Percentiles rank a stretch among this genome's conserved stretches.
Evolutionary conservation across 768 basidiomycete species (phyloP).

Genomic region (Calocybe cyanea): DNA sequence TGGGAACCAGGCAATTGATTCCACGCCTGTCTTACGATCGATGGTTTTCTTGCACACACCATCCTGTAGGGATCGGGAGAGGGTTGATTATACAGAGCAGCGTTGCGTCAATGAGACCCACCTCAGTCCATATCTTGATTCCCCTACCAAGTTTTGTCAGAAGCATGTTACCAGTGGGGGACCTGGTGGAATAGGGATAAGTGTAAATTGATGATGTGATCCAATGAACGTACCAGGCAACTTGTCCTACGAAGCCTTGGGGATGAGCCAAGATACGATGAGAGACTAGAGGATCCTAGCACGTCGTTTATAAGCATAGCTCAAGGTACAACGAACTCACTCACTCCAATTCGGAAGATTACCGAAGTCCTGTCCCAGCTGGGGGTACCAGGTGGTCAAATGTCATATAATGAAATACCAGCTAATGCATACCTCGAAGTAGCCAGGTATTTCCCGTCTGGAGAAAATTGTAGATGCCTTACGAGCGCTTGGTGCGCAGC

Average conservation of each 20-base stretch:
- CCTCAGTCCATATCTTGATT: constrained; percentile 69
- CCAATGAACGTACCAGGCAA: constrained; percentile 52
- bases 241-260: constrained; percentile 72
- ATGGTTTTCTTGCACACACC: constrained; percentile 69
- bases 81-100: constrained; percentile 2
- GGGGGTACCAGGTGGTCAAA: neutral
- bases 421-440: constrained; percentile 54
- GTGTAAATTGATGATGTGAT: neutral
- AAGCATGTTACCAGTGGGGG: constrained; percentile 57
- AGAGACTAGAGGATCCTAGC: constrained; percentile 53
- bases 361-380: constrained; percentile 73
- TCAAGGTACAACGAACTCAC: constrained; percentile 13
- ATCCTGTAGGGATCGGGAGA: constrained; percentile 35
- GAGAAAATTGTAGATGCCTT: constrained; percentile 71
- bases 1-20: constrained; percentile 68
- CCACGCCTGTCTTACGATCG: constrained; percentile 49
- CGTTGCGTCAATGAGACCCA: constrained; percentile 36
- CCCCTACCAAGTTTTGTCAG: constrained; percentile 63
- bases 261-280: constrained; percentile 66
- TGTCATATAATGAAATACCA: neutral
- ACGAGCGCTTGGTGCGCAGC: constrained; percentile 67
- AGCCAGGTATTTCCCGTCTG: constrained; percentile 69
- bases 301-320: constrained; percentile 5
- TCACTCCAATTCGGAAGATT: constrained; percentile 62
- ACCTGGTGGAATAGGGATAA: constrained; percentile 35